Evolutionary conservation across 108 stramenopile genomes (phyloP), one percentile per base, ranked within the genome.

Genomic region (Thalassiosira profunda): DNA sequence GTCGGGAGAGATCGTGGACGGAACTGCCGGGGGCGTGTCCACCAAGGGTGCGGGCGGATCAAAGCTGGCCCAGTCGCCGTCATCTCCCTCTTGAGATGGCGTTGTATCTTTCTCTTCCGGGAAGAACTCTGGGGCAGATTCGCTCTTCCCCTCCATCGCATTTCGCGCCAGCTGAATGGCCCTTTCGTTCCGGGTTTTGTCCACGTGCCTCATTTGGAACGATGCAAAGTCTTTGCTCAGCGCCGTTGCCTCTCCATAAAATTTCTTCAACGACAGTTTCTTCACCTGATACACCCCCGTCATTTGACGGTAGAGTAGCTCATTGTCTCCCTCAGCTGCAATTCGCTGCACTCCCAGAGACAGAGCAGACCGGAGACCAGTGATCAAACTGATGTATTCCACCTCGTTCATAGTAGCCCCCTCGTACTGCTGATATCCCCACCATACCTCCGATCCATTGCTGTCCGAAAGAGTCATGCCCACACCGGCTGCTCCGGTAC

Each of bases 101-200:
- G n/a, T n/a, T n/a, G n/a, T n/a, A n/a, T n/a, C n/a, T n/a, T n/a
- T n/a, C n/a, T n/a, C n/a, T n/a, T n/a, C n/a, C n/a, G n/a, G n/a
- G n/a, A n/a, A n/a, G n/a, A n/a, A n/a, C n/a, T n/a, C n/a, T n/a
- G n/a, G n/a, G n/a, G n/a, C n/a, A n/a, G n/a, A n/a, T n/a, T n/a
- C n/a, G n/a, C n/a, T n/a, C n/a, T n/a, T n/a, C n/a, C n/a, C n/a
- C n/a, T 91, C 90, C 94, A 92, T 92, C 15, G 94, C 94, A 55
- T 80, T 65, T 45, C 88, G 91, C 8, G 94, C 94, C 11, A 95
- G 58, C 60, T 85, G 84, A 63, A 92, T 91, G 3, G 94, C 94
- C 25, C 91, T 83, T 33, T 48, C 61, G 78, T 95, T 95, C 33
- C 73, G 68, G 18, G 72, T 81, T 28, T 91, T 68, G 35, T 64